These are phyloP conservation scores for Phytophthora hibernalis DNA, from an alignment of 352 stramenopile species.

Conservation along the genomic window DNA sequence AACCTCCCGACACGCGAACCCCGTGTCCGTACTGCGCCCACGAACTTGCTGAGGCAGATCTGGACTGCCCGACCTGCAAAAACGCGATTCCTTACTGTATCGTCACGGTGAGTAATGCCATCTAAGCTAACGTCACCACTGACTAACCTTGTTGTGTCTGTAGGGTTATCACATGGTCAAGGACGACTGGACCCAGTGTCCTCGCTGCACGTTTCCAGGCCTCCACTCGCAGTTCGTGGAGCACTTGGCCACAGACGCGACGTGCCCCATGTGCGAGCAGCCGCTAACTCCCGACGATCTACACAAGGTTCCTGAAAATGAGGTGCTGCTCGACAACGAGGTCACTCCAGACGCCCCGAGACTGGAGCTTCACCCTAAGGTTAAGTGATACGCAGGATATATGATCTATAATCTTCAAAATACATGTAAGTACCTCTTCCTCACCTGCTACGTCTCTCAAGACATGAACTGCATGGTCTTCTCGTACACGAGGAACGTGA, in stretches of 20 bases:
- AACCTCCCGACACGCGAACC: conserved; percentile 66
- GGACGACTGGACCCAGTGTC: conserved; percentile 93
- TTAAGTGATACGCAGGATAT: conserved; percentile 2
- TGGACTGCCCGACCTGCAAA: conserved; percentile 93
- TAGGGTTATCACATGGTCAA: conserved; percentile 94
- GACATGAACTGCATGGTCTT: conserved; percentile 80
- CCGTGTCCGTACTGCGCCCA: conserved; percentile 88
- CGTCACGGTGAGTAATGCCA: conserved; percentile 65
- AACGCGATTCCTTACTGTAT: conserved; percentile 94
- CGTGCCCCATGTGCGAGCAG: conserved; percentile 85
- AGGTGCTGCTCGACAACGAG: conserved; percentile 51
- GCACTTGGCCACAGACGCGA: conserved; percentile 76
- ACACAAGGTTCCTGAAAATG: conserved; percentile 48
- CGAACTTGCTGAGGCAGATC: conserved; percentile 83
- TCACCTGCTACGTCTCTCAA: conserved; percentile 15
- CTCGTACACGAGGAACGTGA: conserved; percentile 88
- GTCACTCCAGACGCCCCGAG: conserved; percentile 23
- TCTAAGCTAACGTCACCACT: neutral
- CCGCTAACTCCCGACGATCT: conserved; percentile 43
- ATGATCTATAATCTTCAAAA: conserved; percentile 22
- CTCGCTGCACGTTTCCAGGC: conserved; percentile 88
- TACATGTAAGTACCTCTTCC: conserved; percentile 9
- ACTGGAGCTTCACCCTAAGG: conserved; percentile 23
- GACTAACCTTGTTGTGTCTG: conserved; percentile 6
- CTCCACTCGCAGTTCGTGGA: conserved; percentile 88